Evolutionary conservation across 371 early-diverging fungal genomes (phyloP).

Genomic region (Saksenaea oblongispora): DNA sequence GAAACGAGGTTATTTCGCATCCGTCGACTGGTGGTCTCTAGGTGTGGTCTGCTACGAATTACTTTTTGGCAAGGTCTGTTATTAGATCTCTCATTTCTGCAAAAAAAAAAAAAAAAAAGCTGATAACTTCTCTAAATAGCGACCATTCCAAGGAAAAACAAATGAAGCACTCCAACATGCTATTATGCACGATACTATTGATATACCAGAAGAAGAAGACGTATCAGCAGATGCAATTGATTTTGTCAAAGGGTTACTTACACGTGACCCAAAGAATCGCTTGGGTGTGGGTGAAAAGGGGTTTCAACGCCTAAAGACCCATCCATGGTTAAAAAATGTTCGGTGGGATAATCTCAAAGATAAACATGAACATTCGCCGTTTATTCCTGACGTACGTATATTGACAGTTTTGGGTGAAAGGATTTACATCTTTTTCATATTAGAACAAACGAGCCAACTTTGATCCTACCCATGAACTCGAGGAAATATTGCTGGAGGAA

Average conservation of each 20-base stretch:
- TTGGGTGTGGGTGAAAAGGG: constrained; percentile 62
- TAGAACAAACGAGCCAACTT: constrained; percentile 74
- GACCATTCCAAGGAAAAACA: constrained; percentile 66
- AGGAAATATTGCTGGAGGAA: constrained; percentile 90
- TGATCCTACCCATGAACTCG: constrained; percentile 93
- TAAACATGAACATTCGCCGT: constrained; percentile 63
- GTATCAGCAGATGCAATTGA: constrained; percentile 59
- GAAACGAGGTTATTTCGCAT: constrained; percentile 64
- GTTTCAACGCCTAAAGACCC: constrained; percentile 51
- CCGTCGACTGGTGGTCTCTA: constrained; percentile 90
- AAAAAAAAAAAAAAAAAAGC: not conserved
- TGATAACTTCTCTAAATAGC: constrained; percentile 34
- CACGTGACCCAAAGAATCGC: constrained; percentile 52
- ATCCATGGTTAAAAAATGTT: constrained; percentile 63
- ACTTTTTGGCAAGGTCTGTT: constrained; percentile 66
- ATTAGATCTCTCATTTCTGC: not conserved
- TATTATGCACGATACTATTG: constrained; percentile 57
- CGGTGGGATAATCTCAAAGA: constrained; percentile 58
- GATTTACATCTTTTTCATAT: constrained; percentile 11
- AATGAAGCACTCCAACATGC: constrained; percentile 55
- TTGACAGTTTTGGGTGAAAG: no score
- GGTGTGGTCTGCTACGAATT: constrained; percentile 85
- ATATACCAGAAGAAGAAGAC: constrained; percentile 50
- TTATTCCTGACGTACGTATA: constrained; percentile 56
- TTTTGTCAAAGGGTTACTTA: constrained; percentile 46